Evolutionary conservation across 1,284 basidiomycete genomes (phyloP).

Genomic region (Meripilus lineatus): DNA sequence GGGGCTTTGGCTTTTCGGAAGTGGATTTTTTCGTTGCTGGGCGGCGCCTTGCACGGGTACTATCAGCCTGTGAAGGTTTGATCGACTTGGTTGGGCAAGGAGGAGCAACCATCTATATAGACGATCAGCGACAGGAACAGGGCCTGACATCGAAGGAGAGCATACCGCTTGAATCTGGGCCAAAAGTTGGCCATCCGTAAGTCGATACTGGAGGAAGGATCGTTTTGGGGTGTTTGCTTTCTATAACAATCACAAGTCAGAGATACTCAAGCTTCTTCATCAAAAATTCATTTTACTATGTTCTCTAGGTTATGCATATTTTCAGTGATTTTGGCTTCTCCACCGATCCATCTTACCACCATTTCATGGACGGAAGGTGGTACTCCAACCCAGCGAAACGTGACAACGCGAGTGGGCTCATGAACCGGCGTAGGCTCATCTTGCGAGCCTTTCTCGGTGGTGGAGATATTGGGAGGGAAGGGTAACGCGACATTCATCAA

Average conservation of each 20-base stretch:
- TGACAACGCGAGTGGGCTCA: constrained; percentile 26
- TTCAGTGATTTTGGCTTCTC: constrained; percentile 39
- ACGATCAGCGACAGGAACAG: too few species aligned
- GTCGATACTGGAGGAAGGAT: constrained; percentile 51
- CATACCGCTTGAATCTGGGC: constrained; percentile 54
- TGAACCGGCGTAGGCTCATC: constrained; percentile 25
- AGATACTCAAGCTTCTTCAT: constrained; percentile 8
- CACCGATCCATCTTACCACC: constrained; percentile 53
- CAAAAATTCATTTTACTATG: too few species aligned
- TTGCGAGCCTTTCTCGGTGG: too few species aligned
- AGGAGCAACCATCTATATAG: constrained; percentile 39
- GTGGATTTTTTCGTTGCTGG: constrained; percentile 6
- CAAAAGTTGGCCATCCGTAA: constrained; percentile 51
- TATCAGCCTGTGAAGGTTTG: constrained; percentile 30
- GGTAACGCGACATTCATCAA: background rate
- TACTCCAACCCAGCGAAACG: constrained; percentile 42
- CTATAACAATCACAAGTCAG: constrained; percentile 22
- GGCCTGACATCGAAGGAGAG: too few species aligned
- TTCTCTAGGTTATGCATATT: constrained; percentile 17
- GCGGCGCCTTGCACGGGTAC: constrained; percentile 21
- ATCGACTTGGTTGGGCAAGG: constrained; percentile 51
- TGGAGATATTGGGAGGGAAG: background rate
- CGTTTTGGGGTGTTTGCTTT: constrained; percentile 27
- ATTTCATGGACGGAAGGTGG: constrained; percentile 47
- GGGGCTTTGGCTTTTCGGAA: background rate